phyloP scores from a whole-genome alignment of 2,329 filamentous ascomycete species.

The Penicillium capsulatum region DNA sequence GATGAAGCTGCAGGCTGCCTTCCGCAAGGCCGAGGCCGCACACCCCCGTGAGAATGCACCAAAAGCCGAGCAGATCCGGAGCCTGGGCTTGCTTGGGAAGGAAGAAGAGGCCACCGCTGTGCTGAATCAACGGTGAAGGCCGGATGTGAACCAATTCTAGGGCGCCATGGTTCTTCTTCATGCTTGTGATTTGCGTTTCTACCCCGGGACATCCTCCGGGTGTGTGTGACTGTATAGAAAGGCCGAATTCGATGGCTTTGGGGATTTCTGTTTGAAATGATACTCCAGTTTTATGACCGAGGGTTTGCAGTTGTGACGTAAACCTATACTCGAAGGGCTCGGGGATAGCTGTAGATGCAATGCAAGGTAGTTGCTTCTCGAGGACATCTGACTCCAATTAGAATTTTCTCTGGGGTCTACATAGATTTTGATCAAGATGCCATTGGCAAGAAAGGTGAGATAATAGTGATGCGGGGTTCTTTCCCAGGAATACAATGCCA shows the following conservation, averaged over 20 bases:
- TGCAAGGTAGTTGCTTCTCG: no score
- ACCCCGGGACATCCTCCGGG: conserved; percentile 20
- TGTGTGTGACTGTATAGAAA: conserved; percentile 36
- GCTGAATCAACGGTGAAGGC: conserved; percentile 29
- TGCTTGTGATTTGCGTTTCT: conserved; percentile 28
- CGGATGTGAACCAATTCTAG: conserved; percentile 12
- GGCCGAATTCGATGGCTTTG: conserved; percentile 20
- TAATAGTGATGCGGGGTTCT: no score
- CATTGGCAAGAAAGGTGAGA: no score
- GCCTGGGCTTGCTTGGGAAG: conserved; percentile 76
- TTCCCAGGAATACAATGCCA: no score
- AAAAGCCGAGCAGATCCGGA: conserved; percentile 80
- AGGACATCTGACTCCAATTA: no score
- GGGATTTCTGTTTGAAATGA: conserved; percentile 24
- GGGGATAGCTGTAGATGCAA: no score
- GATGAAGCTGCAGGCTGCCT: conserved; percentile 74
- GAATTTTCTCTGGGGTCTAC: no score
- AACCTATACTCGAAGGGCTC: no score
- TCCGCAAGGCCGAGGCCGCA: conserved; percentile 71
- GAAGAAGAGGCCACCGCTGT: conserved; percentile 71
- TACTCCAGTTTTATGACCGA: conserved; percentile 23
- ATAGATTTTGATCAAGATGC: no score
- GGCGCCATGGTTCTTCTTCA: conserved; percentile 25
- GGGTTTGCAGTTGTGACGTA: conserved; percentile 1
- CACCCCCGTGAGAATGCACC: conserved; percentile 75